These are phyloP conservation scores for Xylaria flabelliformis DNA, from an alignment of 495 filamentous ascomycete species.

Conservation along the genomic window DNA sequence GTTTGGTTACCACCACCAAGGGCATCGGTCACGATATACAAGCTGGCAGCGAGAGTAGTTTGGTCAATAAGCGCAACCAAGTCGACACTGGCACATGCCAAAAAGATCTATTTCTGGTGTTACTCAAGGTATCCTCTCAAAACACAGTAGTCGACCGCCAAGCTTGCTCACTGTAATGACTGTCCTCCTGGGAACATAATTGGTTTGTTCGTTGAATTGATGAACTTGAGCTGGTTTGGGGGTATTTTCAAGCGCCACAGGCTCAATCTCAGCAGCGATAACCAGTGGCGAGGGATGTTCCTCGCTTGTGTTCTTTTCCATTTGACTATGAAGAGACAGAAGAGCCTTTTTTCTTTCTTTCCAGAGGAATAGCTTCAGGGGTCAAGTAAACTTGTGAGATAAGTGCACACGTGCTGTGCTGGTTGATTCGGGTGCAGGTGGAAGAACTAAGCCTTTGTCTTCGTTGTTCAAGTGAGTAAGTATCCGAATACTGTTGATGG, in stretches of 20 bases:
- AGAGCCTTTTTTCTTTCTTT: neutral
- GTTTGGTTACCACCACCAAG: slow-evolving; percentile 55
- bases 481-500: too few species aligned
- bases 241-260: neutral
- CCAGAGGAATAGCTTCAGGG: too few species aligned
- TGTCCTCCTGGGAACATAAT: neutral
- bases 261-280: neutral
- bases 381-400: too few species aligned
- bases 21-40: slow-evolving; percentile 57
- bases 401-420: too few species aligned
- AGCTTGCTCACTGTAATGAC: neutral
- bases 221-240: neutral
- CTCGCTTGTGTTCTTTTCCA: neutral
- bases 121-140: neutral
- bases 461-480: too few species aligned
- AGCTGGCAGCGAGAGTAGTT: slow-evolving; percentile 59
- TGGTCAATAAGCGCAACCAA: slow-evolving; percentile 62
- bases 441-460: too few species aligned
- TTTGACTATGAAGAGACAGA: neutral
- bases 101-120: neutral
- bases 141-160: neutral
- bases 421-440: too few species aligned
- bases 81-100: slow-evolving; percentile 59
- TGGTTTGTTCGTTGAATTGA: neutral
- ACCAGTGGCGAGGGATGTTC: neutral